Evolutionary conservation across 352 stramenopile genomes (phyloP), one percentile per base, ranked within the genome.

Genomic region (Peronospora belbahrii): DNA sequence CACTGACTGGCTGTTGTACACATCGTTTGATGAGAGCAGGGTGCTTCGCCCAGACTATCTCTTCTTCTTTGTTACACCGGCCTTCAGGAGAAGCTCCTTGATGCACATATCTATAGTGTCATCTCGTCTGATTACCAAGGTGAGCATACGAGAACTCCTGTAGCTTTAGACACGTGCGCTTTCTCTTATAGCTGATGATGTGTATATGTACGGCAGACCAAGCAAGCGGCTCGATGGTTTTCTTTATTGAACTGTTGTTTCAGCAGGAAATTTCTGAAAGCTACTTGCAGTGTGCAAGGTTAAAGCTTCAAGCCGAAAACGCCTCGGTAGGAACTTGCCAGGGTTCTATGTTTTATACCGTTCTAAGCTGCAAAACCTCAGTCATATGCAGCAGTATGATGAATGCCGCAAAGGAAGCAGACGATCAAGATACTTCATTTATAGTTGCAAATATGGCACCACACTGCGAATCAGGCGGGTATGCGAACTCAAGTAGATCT

Each of bases 61-160:
- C 47, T 88, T 47, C 39, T 88, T 22, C 59, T 80, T 5, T 51
- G 52, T 19, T 86, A 73, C 34, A 62, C 43, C 18, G 69, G 52
- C 0, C 67, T 90, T 22, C 64, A 62, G 4, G 43, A 71, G 10
- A 57, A 85, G 1, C 65, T 91, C 13, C 34, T 52, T 8, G 52
- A 65, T 42, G 73, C 74, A n/a, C 52, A 65, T 15, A 50, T 91
- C 6, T 74, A 85, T 42, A 70, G 42, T 33, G 59, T 87, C 32
- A 70, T 59, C 40, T 81, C 76, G 9, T 65, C 68, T 1, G 74
- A 86, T 38, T 88, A 74, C 42, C 74, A 74, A 82, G 79, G 79
- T 87, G 48, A 27, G 40, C 3, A 4, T 42, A n/a, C 41, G 4
- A 27, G 14, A 22, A 24, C 13, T 42, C 15, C 8, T 43, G 9